Base-by-base conservation (phyloP, 169 alveolate species). In the Plasmodium gonderi region DNA sequence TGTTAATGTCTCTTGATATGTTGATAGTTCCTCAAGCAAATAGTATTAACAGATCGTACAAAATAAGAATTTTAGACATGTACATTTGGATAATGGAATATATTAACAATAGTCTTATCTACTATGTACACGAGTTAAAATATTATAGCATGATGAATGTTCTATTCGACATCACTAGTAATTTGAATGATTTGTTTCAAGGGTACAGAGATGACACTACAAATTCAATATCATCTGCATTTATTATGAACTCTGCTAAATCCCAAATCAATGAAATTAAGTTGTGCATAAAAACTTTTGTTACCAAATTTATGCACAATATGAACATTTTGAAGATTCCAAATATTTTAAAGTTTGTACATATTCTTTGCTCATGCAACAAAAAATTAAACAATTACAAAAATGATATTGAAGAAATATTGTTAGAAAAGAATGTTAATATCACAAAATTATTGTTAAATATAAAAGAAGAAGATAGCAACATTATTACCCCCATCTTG, bases 381-480 rank as follows among this genome's bases (percentile, higher is more conserved):
- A 23, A 64, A 47, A 79, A 90, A 45, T 23, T 90, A 33, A 76
- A 90, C 31, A 90, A 90, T 51, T 90, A 90, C 49, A 67, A 65
- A 90, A 78, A 90, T 38, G 94, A 90, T 40, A 60, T 90, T 31
- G 83, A 69, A 40, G 90, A 78, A 76, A 44, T 90, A 49, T 79
- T 90, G 54, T 29, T 38, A 47, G 82, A 90, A 23, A 60, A 64
- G 51, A 76, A 65, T 26, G 20, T 78, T 17, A 77, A 77, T 29
- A 64, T 90, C 49, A 90, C 94, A 1, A 90, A 77, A 47, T 65
- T 90, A 45, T 14, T 90, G 31, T 67, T 90, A 69, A 90, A 90
- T 79, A 78, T 90, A 65, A 90, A 90, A 45, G 81, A 90, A 79
- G 94, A 90, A 78, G 94, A 90, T 33, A 47, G 45, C 31, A 38